Evolutionary conservation across 192 early-diverging fungal genomes (phyloP), one percentile per base, ranked within the genome.

Genomic region (Fimicolochytrium jonesii): DNA sequence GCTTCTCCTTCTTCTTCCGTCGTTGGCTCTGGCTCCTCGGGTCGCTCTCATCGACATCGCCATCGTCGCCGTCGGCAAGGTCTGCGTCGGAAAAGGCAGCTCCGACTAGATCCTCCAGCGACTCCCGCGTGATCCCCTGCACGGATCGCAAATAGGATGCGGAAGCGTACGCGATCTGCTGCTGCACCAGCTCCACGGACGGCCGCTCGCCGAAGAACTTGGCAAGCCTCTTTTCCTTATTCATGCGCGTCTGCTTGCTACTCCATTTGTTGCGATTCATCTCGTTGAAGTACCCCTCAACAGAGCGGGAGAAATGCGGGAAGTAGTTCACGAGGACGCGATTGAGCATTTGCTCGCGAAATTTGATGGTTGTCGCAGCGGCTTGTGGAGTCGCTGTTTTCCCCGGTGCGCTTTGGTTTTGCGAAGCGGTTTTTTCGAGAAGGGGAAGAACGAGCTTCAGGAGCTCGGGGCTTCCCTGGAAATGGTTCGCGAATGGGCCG

Each of bases 131-230:
- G 31, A 70, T 68, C 56, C 74, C 75, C 44, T 72, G 46, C 46
- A 10, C 61, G 55, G 23, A 15, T 18, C 22, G 22, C 44, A 33
- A 64, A 46, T 47, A 37, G 32, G 9, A 33, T 47, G 46, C 41
- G 18, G 60, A 39, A 26, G 26, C 47, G 23, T 66, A 44, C 11
- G 48, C 26, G 29, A 43, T 67, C 52, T 73, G 87, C 69, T 70
- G 67, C 30, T 73, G 67, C 64, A 88, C 55, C 29, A 78, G 71
- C 28, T 85, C 81, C 32, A 71, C 71, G 13, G 80, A 68, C 20
- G 80, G 83, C 23, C 83, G 70, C 44, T 79, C 70, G 28, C 87
- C 87, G 76, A 88, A 88, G 71, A 88, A 88, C 45, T 80, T 84
- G 61, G 74, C 70, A 34, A 88, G 71, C 60, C 47, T 85, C 53